These are phyloP conservation scores for Pelargonium myrrhifolium DNA, from an alignment of 441 rosid genomes.

Conservation along the genomic window DNA sequence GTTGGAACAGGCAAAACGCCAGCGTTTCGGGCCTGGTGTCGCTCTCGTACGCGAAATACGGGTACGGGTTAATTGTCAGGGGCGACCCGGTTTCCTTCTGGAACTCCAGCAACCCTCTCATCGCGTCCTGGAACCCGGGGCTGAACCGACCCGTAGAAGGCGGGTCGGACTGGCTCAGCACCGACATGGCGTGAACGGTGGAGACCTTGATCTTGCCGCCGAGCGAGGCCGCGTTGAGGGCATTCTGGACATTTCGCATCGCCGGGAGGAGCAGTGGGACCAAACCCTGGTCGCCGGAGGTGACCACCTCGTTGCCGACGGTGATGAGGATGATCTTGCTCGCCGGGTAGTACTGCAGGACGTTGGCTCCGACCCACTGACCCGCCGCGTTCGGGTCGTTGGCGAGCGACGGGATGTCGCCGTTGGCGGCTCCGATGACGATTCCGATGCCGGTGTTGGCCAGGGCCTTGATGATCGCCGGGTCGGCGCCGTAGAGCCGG, in stretches of 20 bases:
- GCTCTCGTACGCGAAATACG: slow-evolving; percentile 64
- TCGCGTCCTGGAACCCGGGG: slow-evolving; percentile 39
- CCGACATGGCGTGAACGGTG: slow-evolving; percentile 72
- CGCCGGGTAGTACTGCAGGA: slow-evolving; percentile 63
- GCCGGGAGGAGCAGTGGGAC: slow-evolving; percentile 62
- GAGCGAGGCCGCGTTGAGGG: slow-evolving; percentile 46
- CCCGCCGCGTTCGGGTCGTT: slow-evolving; percentile 57
- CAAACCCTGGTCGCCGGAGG: slow-evolving; percentile 40
- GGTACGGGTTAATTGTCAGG: slow-evolving; percentile 72
- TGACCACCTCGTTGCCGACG: slow-evolving; percentile 74
- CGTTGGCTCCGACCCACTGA: slow-evolving; percentile 56
- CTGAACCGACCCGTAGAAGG: slow-evolving; percentile 60
- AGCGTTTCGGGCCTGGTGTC: slow-evolving; percentile 75
- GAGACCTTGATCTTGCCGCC: slow-evolving; percentile 73
- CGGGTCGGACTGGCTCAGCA: slow-evolving; percentile 62
- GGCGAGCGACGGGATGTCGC: slow-evolving; percentile 57
- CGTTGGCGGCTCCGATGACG: slow-evolving; percentile 68
- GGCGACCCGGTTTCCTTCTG: slow-evolving; percentile 68
- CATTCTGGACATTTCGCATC: slow-evolving; percentile 63
- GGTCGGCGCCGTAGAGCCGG: slow-evolving; percentile 81
- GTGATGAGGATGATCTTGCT: slow-evolving; percentile 65
- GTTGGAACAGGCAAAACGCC: slow-evolving; percentile 78
- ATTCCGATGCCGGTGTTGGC: slow-evolving; percentile 78
- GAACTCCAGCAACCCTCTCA: slow-evolving; percentile 61
- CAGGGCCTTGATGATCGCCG: slow-evolving; percentile 58